phyloP scores from a whole-genome alignment of 495 filamentous ascomycete genomes.

The Clavariopsis aquatica region DNA sequence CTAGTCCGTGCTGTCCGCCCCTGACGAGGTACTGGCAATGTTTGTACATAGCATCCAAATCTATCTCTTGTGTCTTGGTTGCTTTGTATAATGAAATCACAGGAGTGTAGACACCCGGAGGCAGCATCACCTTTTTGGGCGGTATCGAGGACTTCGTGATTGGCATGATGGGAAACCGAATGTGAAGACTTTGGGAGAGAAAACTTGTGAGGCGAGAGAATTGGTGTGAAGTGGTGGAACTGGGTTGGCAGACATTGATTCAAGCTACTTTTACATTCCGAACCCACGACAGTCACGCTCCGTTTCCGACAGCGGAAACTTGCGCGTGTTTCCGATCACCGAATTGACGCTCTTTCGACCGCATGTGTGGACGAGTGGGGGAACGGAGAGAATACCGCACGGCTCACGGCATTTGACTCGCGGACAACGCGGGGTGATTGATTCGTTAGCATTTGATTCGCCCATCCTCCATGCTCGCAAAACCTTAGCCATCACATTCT shows the following conservation, averaged over 20 bases:
- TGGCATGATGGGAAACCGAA: constrained; percentile 31
- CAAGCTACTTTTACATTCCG: background rate
- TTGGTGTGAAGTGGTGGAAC: no score
- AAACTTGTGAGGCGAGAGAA: no score
- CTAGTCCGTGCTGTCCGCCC: constrained; percentile 19
- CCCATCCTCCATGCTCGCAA: background rate
- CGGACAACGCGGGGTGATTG: constrained; percentile 2
- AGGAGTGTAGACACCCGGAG: constrained; percentile 24
- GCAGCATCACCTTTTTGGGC: constrained; percentile 15
- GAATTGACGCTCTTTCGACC: background rate
- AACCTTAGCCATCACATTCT: constrained; percentile 1
- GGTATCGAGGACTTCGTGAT: constrained; percentile 49
- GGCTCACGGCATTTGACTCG: background rate
- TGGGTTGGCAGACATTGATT: no score
- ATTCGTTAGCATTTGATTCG: background rate
- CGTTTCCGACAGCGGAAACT: background rate
- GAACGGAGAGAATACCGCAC: constrained; percentile 10
- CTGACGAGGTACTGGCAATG: constrained; percentile 19
- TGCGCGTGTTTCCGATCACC: background rate
- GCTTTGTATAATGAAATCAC: constrained; percentile 22
- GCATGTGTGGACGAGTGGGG: background rate
- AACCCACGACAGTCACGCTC: background rate
- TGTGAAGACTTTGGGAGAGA: no score
- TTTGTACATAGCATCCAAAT: constrained; percentile 27
- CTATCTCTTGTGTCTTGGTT: constrained; percentile 21